These are phyloP conservation scores for Colletotrichum trifolii DNA, from an alignment of 2,329 filamentous ascomycete genomes.

Conservation along the genomic window DNA sequence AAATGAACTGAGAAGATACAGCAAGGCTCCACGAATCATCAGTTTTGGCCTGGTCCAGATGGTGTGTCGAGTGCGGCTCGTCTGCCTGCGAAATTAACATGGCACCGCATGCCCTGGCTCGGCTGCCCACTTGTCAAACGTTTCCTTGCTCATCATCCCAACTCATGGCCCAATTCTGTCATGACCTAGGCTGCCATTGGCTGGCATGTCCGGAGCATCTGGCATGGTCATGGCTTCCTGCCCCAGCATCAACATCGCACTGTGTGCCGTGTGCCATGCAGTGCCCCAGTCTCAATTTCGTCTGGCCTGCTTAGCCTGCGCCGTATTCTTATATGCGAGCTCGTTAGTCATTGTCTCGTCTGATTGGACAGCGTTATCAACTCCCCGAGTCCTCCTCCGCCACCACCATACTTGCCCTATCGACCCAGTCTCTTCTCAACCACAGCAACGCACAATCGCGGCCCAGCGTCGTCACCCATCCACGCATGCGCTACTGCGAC, in stretches of 20 bases:
- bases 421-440: not conserved
- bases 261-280: slow-evolving; percentile 2
- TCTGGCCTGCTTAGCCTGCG: slow-evolving; percentile 26
- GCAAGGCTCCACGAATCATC: slow-evolving; percentile 29
- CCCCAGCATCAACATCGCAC: slow-evolving; percentile 2
- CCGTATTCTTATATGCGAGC: slow-evolving; percentile 33
- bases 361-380: slow-evolving; percentile 15
- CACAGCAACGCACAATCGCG: not conserved
- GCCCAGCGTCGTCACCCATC: slow-evolving; percentile 2
- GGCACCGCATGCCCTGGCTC: slow-evolving; percentile 6
- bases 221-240: slow-evolving; percentile 17
- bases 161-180: slow-evolving; percentile 35
- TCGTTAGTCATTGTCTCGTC: slow-evolving; percentile 29
- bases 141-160: slow-evolving; percentile 20
- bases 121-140: slow-evolving; percentile 8
- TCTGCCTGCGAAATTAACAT: slow-evolving; percentile 20
- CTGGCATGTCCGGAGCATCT: slow-evolving; percentile 26
- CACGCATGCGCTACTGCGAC: slow-evolving; percentile 23
- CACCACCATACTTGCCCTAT: slow-evolving; percentile 9
- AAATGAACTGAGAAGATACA: slow-evolving; percentile 9
- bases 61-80: slow-evolving; percentile 21
- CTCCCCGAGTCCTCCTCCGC: slow-evolving; percentile 15
- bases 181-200: slow-evolving; percentile 25
- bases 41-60: slow-evolving; percentile 29
- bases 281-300: slow-evolving; percentile 4